Base-by-base conservation (phyloP, 2,329 filamentous ascomycete species). In the Colletotrichum liaoningense region DNA sequence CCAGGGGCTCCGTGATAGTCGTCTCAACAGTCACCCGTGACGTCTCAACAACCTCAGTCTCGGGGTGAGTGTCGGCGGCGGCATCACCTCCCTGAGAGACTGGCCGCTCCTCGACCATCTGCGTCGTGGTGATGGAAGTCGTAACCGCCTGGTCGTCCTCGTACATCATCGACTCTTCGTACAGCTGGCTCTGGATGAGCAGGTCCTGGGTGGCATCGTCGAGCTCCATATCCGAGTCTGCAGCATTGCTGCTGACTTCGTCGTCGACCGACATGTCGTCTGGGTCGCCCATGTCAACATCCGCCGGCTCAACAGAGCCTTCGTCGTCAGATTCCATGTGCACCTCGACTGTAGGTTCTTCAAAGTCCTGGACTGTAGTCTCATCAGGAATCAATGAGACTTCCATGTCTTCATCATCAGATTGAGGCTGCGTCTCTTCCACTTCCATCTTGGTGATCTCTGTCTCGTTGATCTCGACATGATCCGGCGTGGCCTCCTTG, bases 81-180 rank as follows among this genome's bases (percentile, higher is more conserved):
- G 22, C 22, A 24, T 63, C 26, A 24, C 19, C 14, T 52, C 67
- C 62, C 16, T 35, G 49, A 5, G 52, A 33, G 12, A 26, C 24
- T 22, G 69, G 49, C 14, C 22, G 28, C 22, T 52, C 57, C 5
- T 58, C 19, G 8, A 26, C 56, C 4, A 24, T 33, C 35, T 63
- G 56, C 16, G 54, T 35, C 22, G 60, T 66, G 28, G 49, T 62
- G 19, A 66, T 42, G 28, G 59, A 56, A 12, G 26, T 58, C 7
- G 33, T 65, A 11, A 57, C 14, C 6, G 82, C 84, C 63, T 83
- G 82, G 9, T 79, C 83, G 9, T 79, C 80, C 52, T 81, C 81
- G 63, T 84, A 81, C 5, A 82, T 78, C 81, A 84, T 84, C 5
- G 69, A 28, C 56, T 65, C 71, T 22, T 70, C 60, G 35, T 64